Evolutionary conservation across 2,329 filamentous ascomycete species (phyloP).

Genomic region (Thermoascus crustaceus): DNA sequence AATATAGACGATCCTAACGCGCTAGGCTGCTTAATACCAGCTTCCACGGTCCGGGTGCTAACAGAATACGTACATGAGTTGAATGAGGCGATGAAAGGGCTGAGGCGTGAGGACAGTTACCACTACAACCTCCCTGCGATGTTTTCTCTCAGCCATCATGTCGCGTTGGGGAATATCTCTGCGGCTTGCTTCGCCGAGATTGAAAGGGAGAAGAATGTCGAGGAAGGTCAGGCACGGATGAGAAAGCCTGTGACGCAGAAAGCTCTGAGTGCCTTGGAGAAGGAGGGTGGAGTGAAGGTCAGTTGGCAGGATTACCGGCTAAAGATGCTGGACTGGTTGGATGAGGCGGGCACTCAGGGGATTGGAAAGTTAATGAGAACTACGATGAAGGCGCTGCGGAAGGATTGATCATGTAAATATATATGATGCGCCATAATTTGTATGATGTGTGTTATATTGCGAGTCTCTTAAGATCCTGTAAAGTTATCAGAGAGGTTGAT

Average conservation of each 20-base stretch:
- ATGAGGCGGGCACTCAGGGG: slow-evolving; percentile 55
- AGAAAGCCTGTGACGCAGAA: slow-evolving; percentile 57
- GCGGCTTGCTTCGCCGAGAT: slow-evolving; percentile 40
- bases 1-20: slow-evolving; percentile 55
- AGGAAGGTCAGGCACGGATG: slow-evolving; percentile 18
- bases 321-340: slow-evolving; percentile 61
- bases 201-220: slow-evolving; percentile 36
- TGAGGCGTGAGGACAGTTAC: slow-evolving; percentile 23
- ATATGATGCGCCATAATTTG: no score
- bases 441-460: no score
- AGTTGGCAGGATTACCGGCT: slow-evolving; percentile 68
- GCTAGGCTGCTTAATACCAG: slow-evolving; percentile 44
- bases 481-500: no score
- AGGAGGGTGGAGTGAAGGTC: slow-evolving; percentile 57
- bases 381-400: slow-evolving; percentile 68
- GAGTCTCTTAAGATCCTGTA: no score
- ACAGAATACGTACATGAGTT: slow-evolving; percentile 34
- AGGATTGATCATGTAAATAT: slow-evolving; percentile 17
- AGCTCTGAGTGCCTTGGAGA: slow-evolving; percentile 55
- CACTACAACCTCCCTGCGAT: slow-evolving; percentile 29
- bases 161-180: slow-evolving; percentile 38
- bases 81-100: slow-evolving; percentile 26
- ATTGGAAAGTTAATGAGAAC: slow-evolving; percentile 67
- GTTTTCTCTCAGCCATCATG: slow-evolving; percentile 43
- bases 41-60: slow-evolving; percentile 37